Conservation (phyloP, 345 rosid species). For the Citrus hindsii region DNA sequence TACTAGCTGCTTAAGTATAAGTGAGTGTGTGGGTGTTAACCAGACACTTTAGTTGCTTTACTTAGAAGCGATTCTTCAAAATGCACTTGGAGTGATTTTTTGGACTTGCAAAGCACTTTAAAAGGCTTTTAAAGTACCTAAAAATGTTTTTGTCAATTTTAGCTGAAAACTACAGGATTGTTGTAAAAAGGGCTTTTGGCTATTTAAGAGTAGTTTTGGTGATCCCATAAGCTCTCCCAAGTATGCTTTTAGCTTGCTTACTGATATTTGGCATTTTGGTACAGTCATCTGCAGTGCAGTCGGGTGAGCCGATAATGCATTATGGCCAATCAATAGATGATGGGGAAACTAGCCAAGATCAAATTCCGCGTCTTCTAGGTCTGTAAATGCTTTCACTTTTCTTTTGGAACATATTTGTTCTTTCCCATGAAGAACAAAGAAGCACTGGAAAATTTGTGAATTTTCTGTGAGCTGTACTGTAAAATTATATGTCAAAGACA, state of each 20-base stretch:
- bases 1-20: background rate
- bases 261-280: conserved; percentile 1
- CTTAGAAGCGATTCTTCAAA: background rate
- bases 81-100: background rate
- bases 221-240: background rate
- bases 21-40: background rate
- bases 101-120: background rate
- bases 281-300: conserved; percentile 74
- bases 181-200: background rate
- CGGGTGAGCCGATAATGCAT: conserved; percentile 77
- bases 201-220: background rate
- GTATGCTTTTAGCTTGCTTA: background rate
- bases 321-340: conserved; percentile 80
- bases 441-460: background rate
- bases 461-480: background rate
- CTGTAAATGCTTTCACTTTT: conserved; percentile 16
- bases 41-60: background rate
- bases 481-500: background rate
- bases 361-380: conserved; percentile 91
- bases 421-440: background rate
- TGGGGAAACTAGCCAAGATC: conserved; percentile 50
- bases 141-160: background rate
- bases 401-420: background rate
- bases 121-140: background rate
- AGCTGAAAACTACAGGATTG: background rate